Conservation (phyloP, 345 rosid species). For the Turnera subulata region DNA sequence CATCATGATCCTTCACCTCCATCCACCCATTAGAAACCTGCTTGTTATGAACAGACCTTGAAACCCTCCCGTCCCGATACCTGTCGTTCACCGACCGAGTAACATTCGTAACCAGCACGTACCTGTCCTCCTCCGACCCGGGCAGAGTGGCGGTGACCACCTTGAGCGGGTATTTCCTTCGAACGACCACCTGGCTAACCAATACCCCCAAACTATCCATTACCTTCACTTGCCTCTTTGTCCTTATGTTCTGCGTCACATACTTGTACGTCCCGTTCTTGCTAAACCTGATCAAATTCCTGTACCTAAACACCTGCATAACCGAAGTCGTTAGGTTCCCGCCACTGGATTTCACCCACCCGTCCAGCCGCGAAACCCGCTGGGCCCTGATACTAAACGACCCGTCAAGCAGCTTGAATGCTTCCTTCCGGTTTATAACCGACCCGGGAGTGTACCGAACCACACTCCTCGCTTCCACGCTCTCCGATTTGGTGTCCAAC, state of each 20-base stretch:
- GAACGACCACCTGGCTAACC: constrained; percentile 16
- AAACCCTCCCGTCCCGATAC: constrained; percentile 22
- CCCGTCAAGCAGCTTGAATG: constrained; percentile 60
- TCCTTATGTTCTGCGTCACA: constrained; percentile 44
- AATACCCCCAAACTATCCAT: constrained; percentile 25
- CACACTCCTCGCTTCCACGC: constrained; percentile 40
- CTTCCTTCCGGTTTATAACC: constrained; percentile 25
- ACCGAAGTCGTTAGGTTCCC: constrained; percentile 63
- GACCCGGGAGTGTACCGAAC: constrained; percentile 28
- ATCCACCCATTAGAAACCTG: constrained; percentile 79
- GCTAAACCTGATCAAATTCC: constrained; percentile 38
- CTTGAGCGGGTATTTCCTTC: constrained; percentile 48
- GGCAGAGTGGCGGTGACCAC: constrained; percentile 48
- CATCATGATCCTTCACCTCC: constrained; percentile 65
- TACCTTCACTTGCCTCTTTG: constrained; percentile 35
- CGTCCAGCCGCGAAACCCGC: constrained; percentile 40
- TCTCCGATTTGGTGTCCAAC: constrained; percentile 38
- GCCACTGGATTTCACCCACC: constrained; percentile 65
- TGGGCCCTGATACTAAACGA: constrained; percentile 44
- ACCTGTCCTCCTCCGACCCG: constrained; percentile 29
- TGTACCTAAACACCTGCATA: constrained; percentile 34
- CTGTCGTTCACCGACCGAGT: constrained; percentile 46
- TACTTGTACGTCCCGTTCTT: constrained; percentile 48
- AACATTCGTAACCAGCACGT: constrained; percentile 54
- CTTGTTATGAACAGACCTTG: constrained; percentile 27